Evolutionary conservation across 306 rosid genomes (phyloP).

Genomic region (Acacia confusa): DNA sequence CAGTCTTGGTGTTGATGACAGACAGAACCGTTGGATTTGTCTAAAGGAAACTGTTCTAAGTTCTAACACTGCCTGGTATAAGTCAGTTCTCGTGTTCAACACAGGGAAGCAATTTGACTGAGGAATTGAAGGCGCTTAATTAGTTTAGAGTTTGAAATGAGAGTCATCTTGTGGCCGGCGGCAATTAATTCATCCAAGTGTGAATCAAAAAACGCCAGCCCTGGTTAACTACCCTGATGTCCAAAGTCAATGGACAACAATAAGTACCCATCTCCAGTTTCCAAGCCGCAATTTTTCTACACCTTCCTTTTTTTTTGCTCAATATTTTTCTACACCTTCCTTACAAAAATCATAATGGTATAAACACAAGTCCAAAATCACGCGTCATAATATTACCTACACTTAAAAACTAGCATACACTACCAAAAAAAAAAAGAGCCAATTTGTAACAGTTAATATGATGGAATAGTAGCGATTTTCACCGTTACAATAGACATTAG

Average conservation of each 20-base stretch:
- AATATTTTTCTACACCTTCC: not conserved
- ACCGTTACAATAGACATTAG: too few species aligned
- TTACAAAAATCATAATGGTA: not conserved
- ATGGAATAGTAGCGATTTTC: too few species aligned
- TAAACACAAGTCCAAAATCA: too few species aligned
- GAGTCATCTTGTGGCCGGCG: not conserved
- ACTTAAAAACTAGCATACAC: too few species aligned
- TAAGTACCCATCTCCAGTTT: constrained; percentile 3
- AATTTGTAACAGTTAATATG: too few species aligned
- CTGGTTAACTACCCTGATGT: not conserved
- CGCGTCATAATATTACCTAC: too few species aligned
- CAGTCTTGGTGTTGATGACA: not conserved
- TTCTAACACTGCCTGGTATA: not conserved
- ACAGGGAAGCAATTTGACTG: not conserved
- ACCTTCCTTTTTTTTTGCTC: not conserved
- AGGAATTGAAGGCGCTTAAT: not conserved
- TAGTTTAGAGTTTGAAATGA: not conserved
- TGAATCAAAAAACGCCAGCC: not conserved
- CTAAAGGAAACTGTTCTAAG: not conserved
- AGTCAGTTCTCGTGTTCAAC: not conserved
- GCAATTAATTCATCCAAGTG: not conserved
- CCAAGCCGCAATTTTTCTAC: constrained; percentile 15
- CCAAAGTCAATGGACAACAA: constrained; percentile 5
- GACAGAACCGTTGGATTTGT: constrained; percentile 16
- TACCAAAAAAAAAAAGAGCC: too few species aligned